Conservation (phyloP, 208 protist species). For the Porcisia hertigi region DNA sequence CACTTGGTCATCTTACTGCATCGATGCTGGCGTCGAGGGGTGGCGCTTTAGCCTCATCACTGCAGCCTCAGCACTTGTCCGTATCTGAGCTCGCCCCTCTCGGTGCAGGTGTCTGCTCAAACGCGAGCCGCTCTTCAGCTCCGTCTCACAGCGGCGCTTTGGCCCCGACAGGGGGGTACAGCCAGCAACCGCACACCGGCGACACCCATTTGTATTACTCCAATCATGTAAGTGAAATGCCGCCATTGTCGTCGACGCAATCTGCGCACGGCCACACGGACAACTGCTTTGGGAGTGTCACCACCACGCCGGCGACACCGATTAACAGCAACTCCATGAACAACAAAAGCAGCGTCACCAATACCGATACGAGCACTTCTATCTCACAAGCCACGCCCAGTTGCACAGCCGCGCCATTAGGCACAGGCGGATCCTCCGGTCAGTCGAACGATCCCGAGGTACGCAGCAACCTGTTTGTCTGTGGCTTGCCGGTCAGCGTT, state of each 20-base stretch:
- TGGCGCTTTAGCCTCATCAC: neutral
- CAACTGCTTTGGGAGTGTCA: neutral
- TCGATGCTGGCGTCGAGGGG: neutral
- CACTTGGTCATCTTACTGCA: neutral
- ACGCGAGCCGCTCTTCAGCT: conserved; percentile 13
- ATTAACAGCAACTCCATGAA: conserved; percentile 3
- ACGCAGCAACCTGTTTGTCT: conserved; percentile 83
- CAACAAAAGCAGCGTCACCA: neutral
- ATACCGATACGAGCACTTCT: neutral
- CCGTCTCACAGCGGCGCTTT: conserved; percentile 10
- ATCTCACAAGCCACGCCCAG: neutral
- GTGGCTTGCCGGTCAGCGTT: conserved; percentile 45
- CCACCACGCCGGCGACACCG: conserved; percentile 2
- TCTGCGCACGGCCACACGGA: neutral
- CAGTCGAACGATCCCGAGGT: conserved; percentile 36
- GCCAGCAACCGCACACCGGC: conserved; percentile 16
- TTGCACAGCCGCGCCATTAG: neutral
- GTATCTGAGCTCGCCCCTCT: neutral
- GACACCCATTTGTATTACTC: conserved; percentile 22
- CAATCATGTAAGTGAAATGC: conserved; percentile 12
- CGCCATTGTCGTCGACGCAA: conserved; percentile 1
- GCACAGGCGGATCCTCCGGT: neutral
- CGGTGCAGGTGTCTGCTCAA: conserved; percentile 1
- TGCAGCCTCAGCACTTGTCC: neutral
- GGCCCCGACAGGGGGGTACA: conserved; percentile 2